Evolutionary conservation across 2,329 filamentous ascomycete species (phyloP).

Genomic region (Aspergillus fumigatiaffinis): DNA sequence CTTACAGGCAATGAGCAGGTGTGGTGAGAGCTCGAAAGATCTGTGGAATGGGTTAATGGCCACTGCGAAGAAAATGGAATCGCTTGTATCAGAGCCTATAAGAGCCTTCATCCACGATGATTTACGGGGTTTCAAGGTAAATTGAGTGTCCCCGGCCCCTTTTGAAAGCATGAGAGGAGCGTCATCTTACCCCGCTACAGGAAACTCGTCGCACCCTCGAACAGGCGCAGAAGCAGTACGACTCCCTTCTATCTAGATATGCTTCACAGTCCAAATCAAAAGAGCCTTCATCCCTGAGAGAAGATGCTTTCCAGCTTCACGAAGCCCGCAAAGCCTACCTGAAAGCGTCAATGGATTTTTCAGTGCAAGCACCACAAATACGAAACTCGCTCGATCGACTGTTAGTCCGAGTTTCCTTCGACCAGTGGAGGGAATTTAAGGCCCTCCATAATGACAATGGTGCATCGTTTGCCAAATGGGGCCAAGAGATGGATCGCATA

Average conservation of each 20-base stretch:
- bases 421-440: slow-evolving; percentile 85
- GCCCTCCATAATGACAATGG: slow-evolving; percentile 62
- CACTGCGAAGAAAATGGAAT: slow-evolving; percentile 73
- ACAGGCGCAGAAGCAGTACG: slow-evolving; percentile 76
- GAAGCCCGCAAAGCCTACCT: slow-evolving; percentile 88
- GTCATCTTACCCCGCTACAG: slow-evolving; percentile 23
- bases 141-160: background rate
- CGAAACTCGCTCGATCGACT: slow-evolving; percentile 80
- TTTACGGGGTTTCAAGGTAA: slow-evolving; percentile 71
- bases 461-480: slow-evolving; percentile 62
- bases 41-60: slow-evolving; percentile 76
- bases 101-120: slow-evolving; percentile 73
- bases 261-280: slow-evolving; percentile 85
- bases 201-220: slow-evolving; percentile 75
- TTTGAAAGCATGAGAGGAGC: slow-evolving; percentile 1
- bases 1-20: slow-evolving; percentile 75
- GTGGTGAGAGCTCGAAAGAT: slow-evolving; percentile 80
- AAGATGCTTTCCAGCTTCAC: slow-evolving; percentile 94
- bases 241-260: slow-evolving; percentile 76
- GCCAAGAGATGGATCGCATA: slow-evolving; percentile 81
- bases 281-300: slow-evolving; percentile 82
- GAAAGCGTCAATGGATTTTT: slow-evolving; percentile 90
- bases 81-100: slow-evolving; percentile 75
- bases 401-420: slow-evolving; percentile 76
- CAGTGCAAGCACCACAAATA: slow-evolving; percentile 79